A percentile compares a stretch with the other conserved stretches of the same genome.
These are phyloP conservation scores for Arthrobotrys conoides DNA, from an alignment of 2,329 filamentous ascomycete genomes.

Conservation along the genomic window DNA sequence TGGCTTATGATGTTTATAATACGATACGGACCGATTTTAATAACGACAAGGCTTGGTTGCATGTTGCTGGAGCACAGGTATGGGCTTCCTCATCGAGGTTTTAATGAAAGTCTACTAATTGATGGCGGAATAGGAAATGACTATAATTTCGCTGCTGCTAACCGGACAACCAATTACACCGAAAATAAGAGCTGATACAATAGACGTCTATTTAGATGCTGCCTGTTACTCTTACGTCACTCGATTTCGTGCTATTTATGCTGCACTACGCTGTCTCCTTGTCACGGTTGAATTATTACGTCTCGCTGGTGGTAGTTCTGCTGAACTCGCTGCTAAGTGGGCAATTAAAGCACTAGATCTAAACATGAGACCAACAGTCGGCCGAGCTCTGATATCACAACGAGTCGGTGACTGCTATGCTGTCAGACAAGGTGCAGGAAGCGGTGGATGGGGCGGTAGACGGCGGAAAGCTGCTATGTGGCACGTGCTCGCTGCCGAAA, in stretches of 20 bases:
- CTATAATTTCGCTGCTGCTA: conserved; percentile 84
- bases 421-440: conserved; percentile 73
- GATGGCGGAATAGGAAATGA: conserved; percentile 83
- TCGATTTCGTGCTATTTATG: conserved; percentile 82
- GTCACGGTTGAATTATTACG: conserved; percentile 86
- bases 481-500: conserved; percentile 85
- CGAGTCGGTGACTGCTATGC: conserved; percentile 87
- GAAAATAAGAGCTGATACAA: conserved; percentile 82
- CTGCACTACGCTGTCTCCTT: conserved; percentile 82
- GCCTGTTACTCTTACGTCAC: conserved; percentile 94
- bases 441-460: conserved; percentile 78
- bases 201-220: conserved; percentile 89
- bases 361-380: conserved; percentile 76
- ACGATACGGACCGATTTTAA: conserved; percentile 88
- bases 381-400: conserved; percentile 87
- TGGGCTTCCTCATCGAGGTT: not conserved
- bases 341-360: conserved; percentile 83
- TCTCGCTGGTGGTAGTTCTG: conserved; percentile 81
- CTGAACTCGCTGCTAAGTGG: conserved; percentile 91
- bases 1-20: conserved; percentile 92
- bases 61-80: conserved; percentile 81
- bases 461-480: conserved; percentile 89
- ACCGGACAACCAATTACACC: conserved; percentile 79
- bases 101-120: not conserved
- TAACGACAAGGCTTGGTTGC: conserved; percentile 96